phyloP scores from a whole-genome alignment of 164 flowering plant genomes.

The grape (Vitis vinifera) region DNA sequence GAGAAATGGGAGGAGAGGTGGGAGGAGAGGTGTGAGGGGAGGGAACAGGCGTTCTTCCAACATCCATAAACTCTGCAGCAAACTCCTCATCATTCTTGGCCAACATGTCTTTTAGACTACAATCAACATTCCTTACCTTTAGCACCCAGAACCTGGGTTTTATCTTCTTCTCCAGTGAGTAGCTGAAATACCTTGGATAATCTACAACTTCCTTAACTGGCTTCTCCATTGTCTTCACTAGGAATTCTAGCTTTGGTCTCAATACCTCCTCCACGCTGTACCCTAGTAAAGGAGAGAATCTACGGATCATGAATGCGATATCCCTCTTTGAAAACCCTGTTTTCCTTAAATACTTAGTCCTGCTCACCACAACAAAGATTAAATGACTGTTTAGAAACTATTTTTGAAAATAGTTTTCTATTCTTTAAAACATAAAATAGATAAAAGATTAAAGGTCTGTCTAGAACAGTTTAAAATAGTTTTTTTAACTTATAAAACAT shows the following conservation, averaged over 20 bases:
- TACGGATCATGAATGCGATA: slow-evolving; percentile 65
- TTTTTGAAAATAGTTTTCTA: too few species aligned
- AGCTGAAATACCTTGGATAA: slow-evolving; percentile 91
- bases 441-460: too few species aligned
- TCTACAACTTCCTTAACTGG: slow-evolving; percentile 65
- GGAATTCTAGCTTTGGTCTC: slow-evolving; percentile 79
- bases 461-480: too few species aligned
- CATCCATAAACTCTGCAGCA: slow-evolving; percentile 61
- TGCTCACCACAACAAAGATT: slow-evolving; percentile 24
- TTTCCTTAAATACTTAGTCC: slow-evolving; percentile 61
- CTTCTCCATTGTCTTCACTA: slow-evolving; percentile 65
- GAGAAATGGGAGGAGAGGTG: too few species aligned
- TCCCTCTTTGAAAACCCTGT: slow-evolving; percentile 71
- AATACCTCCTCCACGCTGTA: slow-evolving; percentile 79
- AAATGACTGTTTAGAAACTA: too few species aligned
- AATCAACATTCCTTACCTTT: slow-evolving; percentile 54
- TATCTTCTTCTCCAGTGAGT: slow-evolving; percentile 84
- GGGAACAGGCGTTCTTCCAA: slow-evolving; percentile 40
- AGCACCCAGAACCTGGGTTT: slow-evolving; percentile 77
- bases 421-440: too few species aligned
- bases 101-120: slow-evolving; percentile 80
- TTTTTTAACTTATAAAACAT: too few species aligned
- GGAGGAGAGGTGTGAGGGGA: slow-evolving; percentile 5
- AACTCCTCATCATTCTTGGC: slow-evolving; percentile 86
- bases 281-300: slow-evolving; percentile 84